phyloP scores from a whole-genome alignment of 2,329 filamentous ascomycete species.

The Verticillium klebahnii region DNA sequence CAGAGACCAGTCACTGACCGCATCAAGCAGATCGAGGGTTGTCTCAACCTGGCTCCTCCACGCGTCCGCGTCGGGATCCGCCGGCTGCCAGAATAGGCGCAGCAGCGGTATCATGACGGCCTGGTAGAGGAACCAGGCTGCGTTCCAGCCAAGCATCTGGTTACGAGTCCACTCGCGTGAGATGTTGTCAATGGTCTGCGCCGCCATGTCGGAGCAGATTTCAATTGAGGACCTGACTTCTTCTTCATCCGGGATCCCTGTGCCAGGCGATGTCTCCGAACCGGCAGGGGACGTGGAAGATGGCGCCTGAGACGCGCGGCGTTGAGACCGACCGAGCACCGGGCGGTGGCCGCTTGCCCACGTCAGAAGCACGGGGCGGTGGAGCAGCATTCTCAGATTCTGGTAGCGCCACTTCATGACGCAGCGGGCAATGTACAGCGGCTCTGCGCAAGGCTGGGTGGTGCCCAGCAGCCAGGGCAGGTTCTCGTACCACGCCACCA shows the following conservation, averaged over 20 bases:
- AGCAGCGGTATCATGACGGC: constrained; percentile 75
- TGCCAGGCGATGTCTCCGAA: constrained; percentile 21
- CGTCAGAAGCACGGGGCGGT: constrained; percentile 67
- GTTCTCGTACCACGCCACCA: constrained; percentile 68
- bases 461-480: constrained; percentile 63
- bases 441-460: constrained; percentile 64
- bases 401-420: constrained; percentile 82
- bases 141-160: constrained; percentile 77
- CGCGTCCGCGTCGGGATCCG: constrained; percentile 38
- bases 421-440: constrained; percentile 65
- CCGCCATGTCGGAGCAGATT: constrained; percentile 66
- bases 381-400: constrained; percentile 71
- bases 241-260: constrained; percentile 38
- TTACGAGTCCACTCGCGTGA: constrained; percentile 65
- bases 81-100: constrained; percentile 65
- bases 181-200: constrained; percentile 69
- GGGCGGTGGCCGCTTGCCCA: constrained; percentile 43
- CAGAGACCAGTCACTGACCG: constrained; percentile 61
- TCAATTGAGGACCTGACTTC: constrained; percentile 65
- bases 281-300: not conserved
- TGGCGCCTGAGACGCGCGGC: not conserved
- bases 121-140: constrained; percentile 77
- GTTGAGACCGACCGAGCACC: not conserved
- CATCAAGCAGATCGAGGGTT: constrained; percentile 55
- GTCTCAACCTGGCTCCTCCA: constrained; percentile 56